A percentile compares a stretch with the other conserved stretches of the same genome.
phyloP scores from a whole-genome alignment of 306 rosid species.

The Trichosanthes cucumerina region DNA sequence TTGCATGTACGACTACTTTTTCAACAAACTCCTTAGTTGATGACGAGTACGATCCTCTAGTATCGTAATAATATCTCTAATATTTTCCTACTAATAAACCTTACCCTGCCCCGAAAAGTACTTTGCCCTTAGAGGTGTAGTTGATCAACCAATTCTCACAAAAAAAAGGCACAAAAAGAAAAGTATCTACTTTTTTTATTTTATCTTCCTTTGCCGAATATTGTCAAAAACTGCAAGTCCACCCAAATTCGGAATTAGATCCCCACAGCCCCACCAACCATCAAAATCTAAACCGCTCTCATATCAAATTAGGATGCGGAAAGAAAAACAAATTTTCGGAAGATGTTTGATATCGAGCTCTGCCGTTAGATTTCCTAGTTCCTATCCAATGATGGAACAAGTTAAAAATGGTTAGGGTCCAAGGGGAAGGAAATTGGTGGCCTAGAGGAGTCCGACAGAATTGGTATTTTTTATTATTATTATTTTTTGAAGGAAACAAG shows the following conservation, averaged over 20 bases:
- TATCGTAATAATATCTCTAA: neutral
- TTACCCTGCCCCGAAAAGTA: neutral
- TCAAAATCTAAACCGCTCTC: neutral
- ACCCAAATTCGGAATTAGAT: too few relatives aligned
- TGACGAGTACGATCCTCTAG: neutral
- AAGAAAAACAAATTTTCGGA: neutral
- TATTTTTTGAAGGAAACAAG: too few relatives aligned
- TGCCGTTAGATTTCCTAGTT: too few relatives aligned
- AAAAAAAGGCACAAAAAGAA: neutral
- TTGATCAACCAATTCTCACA: neutral
- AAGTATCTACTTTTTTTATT: neutral
- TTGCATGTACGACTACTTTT: neutral
- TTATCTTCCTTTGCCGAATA: neutral
- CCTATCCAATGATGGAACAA: too few relatives aligned
- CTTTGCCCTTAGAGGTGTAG: neutral
- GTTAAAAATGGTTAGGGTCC: too few relatives aligned
- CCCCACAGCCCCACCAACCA: neutral
- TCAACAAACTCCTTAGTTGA: neutral
- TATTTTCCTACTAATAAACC: neutral
- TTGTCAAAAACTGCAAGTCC: neutral
- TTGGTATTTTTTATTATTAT: too few relatives aligned
- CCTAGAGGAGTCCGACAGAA: too few relatives aligned
- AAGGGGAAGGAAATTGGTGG: too few relatives aligned
- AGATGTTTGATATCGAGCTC: too few relatives aligned
- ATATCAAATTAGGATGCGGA: neutral